phyloP scores from a whole-genome alignment of 2,329 filamentous ascomycete species.

The Talaromyces amestolkiae region DNA sequence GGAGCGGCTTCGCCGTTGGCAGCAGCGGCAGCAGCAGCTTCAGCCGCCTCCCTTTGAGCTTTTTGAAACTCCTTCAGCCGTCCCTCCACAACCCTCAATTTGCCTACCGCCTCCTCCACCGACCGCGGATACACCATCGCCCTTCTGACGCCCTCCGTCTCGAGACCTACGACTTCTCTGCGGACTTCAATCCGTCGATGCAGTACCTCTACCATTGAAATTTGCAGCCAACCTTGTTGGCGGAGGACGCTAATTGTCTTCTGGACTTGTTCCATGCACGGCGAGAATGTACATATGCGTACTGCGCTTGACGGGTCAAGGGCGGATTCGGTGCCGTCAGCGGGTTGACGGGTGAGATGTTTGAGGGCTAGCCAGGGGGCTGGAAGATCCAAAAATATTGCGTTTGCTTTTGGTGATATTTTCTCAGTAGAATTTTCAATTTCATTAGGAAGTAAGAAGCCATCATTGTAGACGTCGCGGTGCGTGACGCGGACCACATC shows the following conservation, averaged over 20 bases:
- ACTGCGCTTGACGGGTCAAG: conserved; percentile 70
- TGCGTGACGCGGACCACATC: conserved; percentile 47
- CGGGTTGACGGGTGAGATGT: conserved; percentile 43
- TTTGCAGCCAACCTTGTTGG: conserved; percentile 80
- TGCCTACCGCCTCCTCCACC: conserved; percentile 74
- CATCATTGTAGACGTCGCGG: conserved; percentile 51
- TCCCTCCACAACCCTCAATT: conserved; percentile 70
- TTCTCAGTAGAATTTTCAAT: neutral
- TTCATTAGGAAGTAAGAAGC: conserved; percentile 40
- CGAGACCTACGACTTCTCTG: conserved; percentile 74
- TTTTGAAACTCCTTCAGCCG: conserved; percentile 65
- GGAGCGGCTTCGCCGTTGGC: neutral
- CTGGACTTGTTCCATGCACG: conserved; percentile 94
- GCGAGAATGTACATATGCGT: conserved; percentile 90
- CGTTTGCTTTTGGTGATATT: conserved; percentile 44
- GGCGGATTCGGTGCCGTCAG: conserved; percentile 43
- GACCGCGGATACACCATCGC: conserved; percentile 64
- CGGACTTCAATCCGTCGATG: conserved; percentile 77
- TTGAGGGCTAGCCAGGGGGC: conserved; percentile 52
- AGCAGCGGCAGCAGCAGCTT: conserved; percentile 28
- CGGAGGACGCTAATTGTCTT: conserved; percentile 79
- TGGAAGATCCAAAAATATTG: conserved; percentile 51
- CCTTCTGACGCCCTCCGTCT: conserved; percentile 64
- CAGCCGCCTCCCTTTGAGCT: conserved; percentile 22
- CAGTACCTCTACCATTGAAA: conserved; percentile 87